These are phyloP conservation scores for Saccharomycopsis sp. DNA, from an alignment of 805 yeast genomes.

Conservation along the genomic window DNA sequence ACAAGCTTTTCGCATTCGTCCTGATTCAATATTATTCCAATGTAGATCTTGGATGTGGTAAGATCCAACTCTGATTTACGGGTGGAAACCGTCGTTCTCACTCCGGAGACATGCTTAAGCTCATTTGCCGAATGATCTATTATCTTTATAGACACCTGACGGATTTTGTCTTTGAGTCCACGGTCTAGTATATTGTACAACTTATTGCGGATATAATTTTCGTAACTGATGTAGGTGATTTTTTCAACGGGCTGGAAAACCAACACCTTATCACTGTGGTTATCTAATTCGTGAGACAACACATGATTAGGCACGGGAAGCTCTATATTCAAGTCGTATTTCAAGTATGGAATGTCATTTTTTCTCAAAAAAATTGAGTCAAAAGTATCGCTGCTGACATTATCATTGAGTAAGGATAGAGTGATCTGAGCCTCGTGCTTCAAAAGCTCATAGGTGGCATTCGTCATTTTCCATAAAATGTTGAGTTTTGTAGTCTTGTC, in stretches of 20 bases:
- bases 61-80: slow-evolving; percentile 42
- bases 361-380: slow-evolving; percentile 66
- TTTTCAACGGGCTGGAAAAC: slow-evolving; percentile 62
- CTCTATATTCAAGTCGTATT: slow-evolving; percentile 57
- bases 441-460: slow-evolving; percentile 54
- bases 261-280: slow-evolving; percentile 24
- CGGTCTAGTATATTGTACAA: slow-evolving; percentile 48
- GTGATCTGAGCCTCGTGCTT: slow-evolving; percentile 66
- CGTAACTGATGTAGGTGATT: slow-evolving; percentile 63
- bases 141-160: slow-evolving; percentile 15
- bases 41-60: slow-evolving; percentile 31
- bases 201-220: slow-evolving; percentile 56
- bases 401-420: slow-evolving; percentile 58
- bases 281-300: slow-evolving; percentile 57
- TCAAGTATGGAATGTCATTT: slow-evolving; percentile 42
- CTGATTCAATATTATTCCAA: slow-evolving; percentile 67
- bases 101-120: slow-evolving; percentile 13
- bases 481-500: slow-evolving; percentile 75
- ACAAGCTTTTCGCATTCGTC: slow-evolving; percentile 73
- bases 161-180: slow-evolving; percentile 48
- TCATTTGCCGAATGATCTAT: slow-evolving; percentile 15
- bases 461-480: slow-evolving; percentile 73
- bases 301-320: slow-evolving; percentile 40
- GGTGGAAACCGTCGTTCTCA: slow-evolving; percentile 27
- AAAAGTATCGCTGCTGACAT: slow-evolving; percentile 73